phyloP scores from a whole-genome alignment of 2,329 filamentous ascomycete species.

The Balansia obtecta region DNA sequence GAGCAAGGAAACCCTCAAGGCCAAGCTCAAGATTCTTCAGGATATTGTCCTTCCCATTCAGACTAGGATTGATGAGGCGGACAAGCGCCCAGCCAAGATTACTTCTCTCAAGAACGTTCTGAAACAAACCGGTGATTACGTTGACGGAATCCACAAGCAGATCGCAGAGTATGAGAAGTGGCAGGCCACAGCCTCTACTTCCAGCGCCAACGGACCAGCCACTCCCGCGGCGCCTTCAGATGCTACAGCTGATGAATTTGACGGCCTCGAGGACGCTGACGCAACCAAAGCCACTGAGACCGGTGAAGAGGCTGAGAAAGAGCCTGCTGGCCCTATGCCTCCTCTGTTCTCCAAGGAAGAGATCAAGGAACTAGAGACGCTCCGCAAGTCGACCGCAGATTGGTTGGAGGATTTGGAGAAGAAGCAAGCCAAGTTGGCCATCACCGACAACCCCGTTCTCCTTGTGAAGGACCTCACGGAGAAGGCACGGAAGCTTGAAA shows the following conservation, averaged over 20 bases:
- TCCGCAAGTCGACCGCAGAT: constrained; percentile 47
- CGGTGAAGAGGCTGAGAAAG: constrained; percentile 31
- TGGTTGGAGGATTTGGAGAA: constrained; percentile 68
- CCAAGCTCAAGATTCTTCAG: constrained; percentile 64
- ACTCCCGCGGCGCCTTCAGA: constrained; percentile 35
- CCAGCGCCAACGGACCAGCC: constrained; percentile 29
- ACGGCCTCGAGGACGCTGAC: constrained; percentile 66
- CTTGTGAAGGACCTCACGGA: constrained; percentile 57
- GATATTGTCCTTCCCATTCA: constrained; percentile 67
- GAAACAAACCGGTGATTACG: constrained; percentile 56
- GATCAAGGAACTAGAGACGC: constrained; percentile 49
- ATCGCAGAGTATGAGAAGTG: constrained; percentile 56
- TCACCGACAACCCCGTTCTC: constrained; percentile 63
- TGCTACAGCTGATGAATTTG: constrained; percentile 45
- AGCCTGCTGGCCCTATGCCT: constrained; percentile 39
- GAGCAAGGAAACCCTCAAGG: constrained; percentile 58
- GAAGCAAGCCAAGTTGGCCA: constrained; percentile 57
- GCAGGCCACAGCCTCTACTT: constrained; percentile 31
- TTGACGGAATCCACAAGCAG: constrained; percentile 56
- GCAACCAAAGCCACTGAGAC: constrained; percentile 23
- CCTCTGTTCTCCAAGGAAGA: constrained; percentile 64
- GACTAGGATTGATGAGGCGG: constrained; percentile 59
- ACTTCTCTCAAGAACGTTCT: constrained; percentile 57
- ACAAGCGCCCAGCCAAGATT: constrained; percentile 58
- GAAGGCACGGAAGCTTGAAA: constrained; percentile 59